These are phyloP conservation scores for Capronia americana DNA, from an alignment of 2,329 filamentous ascomycete species.

Conservation along the genomic window DNA sequence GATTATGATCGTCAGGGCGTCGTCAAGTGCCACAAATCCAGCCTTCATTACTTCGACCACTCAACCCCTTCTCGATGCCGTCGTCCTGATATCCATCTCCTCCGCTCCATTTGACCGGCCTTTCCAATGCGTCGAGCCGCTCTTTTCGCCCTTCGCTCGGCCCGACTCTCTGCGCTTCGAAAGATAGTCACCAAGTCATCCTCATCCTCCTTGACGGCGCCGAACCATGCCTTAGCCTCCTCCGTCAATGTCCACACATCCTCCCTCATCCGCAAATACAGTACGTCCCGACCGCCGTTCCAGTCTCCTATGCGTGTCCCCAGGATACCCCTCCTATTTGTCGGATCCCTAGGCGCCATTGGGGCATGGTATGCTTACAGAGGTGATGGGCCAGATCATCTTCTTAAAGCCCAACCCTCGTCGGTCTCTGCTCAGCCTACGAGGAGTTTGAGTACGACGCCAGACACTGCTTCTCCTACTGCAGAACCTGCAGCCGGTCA, in stretches of 20 bases:
- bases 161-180: slow-evolving; percentile 54
- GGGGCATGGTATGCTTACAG: slow-evolving; percentile 59
- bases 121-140: slow-evolving; percentile 56
- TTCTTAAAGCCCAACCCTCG: slow-evolving; percentile 34
- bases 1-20: not conserved
- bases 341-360: slow-evolving; percentile 55
- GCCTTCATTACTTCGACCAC: not conserved
- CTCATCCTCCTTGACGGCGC: slow-evolving; percentile 44
- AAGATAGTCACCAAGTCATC: slow-evolving; percentile 46
- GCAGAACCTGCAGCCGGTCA: slow-evolving; percentile 48
- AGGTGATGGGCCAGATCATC: slow-evolving; percentile 42
- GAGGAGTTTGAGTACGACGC: slow-evolving; percentile 33
- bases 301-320: slow-evolving; percentile 58
- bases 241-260: slow-evolving; percentile 41
- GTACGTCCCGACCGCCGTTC: slow-evolving; percentile 46
- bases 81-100: slow-evolving; percentile 18
- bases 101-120: slow-evolving; percentile 19
- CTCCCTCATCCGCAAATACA: slow-evolving; percentile 45
- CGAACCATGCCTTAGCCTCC: slow-evolving; percentile 48
- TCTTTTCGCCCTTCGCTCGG: slow-evolving; percentile 55
- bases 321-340: slow-evolving; percentile 55
- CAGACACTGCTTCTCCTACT: slow-evolving; percentile 25
- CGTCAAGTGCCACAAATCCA: not conserved
- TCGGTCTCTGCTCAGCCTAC: slow-evolving; percentile 32
- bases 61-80: slow-evolving; percentile 16